Evolutionary conservation across 805 yeast species (phyloP), one percentile per base, ranked within the genome.

Genomic region (Lipomyces sp.): DNA sequence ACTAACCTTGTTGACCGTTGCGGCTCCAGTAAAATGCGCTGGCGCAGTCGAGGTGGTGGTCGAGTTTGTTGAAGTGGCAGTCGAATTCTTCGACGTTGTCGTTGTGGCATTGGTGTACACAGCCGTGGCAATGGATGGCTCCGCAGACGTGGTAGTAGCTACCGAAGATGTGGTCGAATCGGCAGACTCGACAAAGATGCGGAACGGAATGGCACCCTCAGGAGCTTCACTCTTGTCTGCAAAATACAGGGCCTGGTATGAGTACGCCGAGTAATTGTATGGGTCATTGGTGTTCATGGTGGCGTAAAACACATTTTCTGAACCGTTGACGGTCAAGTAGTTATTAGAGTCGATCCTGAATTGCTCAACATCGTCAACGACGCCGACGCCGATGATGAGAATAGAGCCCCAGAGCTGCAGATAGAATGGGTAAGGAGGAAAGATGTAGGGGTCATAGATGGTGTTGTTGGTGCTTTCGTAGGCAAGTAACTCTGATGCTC

Each of bases 281-380:
- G 84, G 83, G 71, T 83, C 86, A 57, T 71, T 71, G 65, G 80
- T 76, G 76, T 82, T 78, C 78, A 77, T 80, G 70, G 80, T 80
- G 60, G 82, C 85, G 71, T 75, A 80, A 76, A 82, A 81, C 33
- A 75, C 75, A 34, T 69, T 70, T 33, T 77, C 30, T 29, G 79
- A 64, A 54, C 80, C 80, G 54, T 77, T 73, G 62, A 76, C 75
- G 15, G 65, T 58, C 58, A 82, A 72, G 18, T 66, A 62, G 39
- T 75, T 77, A 60, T 69, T 60, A 32, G 54, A 13, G 32, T 13
- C 34, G 24, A 51, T 24, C 18, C 13, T 0, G 34, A 51, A 51
- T n/a, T 51, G 54, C 3, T 13, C 1, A 2, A 29, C 54, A 3
- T 33, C 24, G 1, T n/a, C 15, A 24, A n/a, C 54, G 29, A 33